phyloP scores from a whole-genome alignment of 2,329 filamentous ascomycete species.

The Fusarium camptoceras region DNA sequence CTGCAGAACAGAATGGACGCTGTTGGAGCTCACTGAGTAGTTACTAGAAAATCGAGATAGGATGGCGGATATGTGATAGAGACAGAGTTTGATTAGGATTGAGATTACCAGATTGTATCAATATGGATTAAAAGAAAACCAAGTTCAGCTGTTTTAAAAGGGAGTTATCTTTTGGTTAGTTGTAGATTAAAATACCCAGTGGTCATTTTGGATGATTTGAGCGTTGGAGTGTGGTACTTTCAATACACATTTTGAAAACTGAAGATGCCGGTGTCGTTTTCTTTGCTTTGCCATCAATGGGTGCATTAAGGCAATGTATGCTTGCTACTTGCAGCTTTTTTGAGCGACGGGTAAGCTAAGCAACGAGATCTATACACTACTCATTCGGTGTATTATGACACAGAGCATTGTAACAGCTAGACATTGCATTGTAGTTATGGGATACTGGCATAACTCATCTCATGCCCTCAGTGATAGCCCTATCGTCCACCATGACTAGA shows the following conservation, averaged over 20 bases:
- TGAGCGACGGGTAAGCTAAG: neutral
- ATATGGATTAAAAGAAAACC: conserved; percentile 19
- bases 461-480: conserved; percentile 19
- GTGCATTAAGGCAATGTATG: neutral
- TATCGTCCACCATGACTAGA: conserved; percentile 6
- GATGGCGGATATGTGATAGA: neutral
- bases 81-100: conserved; percentile 6
- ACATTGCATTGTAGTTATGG: conserved; percentile 30
- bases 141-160: neutral
- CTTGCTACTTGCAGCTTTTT: neutral
- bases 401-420: neutral
- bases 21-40: conserved; percentile 30
- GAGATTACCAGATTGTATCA: conserved; percentile 34
- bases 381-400: neutral
- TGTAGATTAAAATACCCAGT: neutral
- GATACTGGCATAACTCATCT: conserved; percentile 36
- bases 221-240: neutral
- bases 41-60: neutral
- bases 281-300: neutral
- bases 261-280: neutral
- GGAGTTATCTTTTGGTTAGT: neutral
- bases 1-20: conserved; percentile 52
- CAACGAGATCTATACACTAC: neutral
- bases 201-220: neutral
- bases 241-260: neutral